Evolutionary conservation across 2,329 filamentous ascomycete genomes (phyloP).

Genomic region (Elsinoe arachidis): DNA sequence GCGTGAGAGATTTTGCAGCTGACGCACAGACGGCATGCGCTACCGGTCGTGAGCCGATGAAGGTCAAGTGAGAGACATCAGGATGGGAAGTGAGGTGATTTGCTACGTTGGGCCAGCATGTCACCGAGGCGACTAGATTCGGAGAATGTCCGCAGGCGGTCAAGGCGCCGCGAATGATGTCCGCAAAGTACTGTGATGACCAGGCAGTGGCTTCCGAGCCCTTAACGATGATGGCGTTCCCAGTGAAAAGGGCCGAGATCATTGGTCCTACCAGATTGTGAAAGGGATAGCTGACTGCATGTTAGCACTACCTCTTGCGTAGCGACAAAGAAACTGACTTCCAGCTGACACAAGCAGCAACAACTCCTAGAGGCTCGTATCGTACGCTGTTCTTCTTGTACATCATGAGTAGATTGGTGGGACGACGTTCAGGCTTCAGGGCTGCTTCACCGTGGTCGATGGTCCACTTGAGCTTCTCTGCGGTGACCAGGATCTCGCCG

Average conservation of each 20-base stretch:
- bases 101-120: constrained; percentile 81
- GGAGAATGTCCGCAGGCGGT: constrained; percentile 73
- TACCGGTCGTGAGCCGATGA: constrained; percentile 83
- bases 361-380: constrained; percentile 88
- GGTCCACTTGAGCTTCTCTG: constrained; percentile 91
- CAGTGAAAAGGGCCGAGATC: constrained; percentile 82
- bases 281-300: constrained; percentile 41
- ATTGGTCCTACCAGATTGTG: constrained; percentile 90
- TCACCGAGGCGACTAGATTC: constrained; percentile 71
- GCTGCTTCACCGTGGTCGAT: constrained; percentile 81
- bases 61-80: constrained; percentile 79
- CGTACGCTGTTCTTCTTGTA: constrained; percentile 88
- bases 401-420: constrained; percentile 86
- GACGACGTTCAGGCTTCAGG: constrained; percentile 60
- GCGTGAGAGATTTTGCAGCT: constrained; percentile 77
- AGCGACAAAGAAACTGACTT: constrained; percentile 55
- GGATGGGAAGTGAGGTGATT: constrained; percentile 76
- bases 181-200: constrained; percentile 75
- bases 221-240: constrained; percentile 88
- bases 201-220: constrained; percentile 92
- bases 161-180: constrained; percentile 70
- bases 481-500: constrained; percentile 88
- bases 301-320: background rate
- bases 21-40: constrained; percentile 81
- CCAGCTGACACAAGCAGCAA: constrained; percentile 90